These are phyloP conservation scores for Spirogloea muscicola DNA, from an alignment of 139 green algal genomes.

Conservation along the genomic window DNA sequence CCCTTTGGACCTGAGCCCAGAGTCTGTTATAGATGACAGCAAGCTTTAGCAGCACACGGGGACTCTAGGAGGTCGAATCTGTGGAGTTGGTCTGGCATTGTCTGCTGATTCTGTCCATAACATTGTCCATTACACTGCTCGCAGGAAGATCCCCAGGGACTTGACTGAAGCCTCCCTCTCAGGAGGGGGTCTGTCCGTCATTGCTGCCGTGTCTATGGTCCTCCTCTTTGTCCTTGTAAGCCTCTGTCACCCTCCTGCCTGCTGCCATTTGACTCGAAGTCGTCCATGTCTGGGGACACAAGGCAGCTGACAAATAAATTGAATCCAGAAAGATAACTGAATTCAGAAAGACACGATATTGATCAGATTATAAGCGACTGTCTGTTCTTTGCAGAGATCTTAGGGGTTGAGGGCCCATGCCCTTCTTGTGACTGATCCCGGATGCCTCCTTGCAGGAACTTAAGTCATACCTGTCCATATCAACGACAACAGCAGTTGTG, in stretches of 20 bases:
- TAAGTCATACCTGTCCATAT: constrained; percentile 62
- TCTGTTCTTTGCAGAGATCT: too few relatives aligned
- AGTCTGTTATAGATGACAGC: too few relatives aligned
- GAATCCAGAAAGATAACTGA: neutral
- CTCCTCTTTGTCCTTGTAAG: constrained; percentile 78
- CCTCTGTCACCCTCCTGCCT: too few relatives aligned
- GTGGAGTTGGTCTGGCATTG: too few relatives aligned
- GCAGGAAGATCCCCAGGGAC: constrained; percentile 67
- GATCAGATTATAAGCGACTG: too few relatives aligned
- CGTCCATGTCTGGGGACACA: too few relatives aligned
- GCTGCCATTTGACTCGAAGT: neutral
- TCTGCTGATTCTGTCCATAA: too few relatives aligned
- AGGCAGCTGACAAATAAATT: neutral
- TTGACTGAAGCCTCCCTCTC: constrained; percentile 88
- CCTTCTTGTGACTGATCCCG: neutral
- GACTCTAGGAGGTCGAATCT: too few relatives aligned
- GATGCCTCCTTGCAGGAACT: constrained; percentile 76
- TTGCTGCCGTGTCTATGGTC: constrained; percentile 75
- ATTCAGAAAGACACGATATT: too few relatives aligned
- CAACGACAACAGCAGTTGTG: constrained; percentile 70
- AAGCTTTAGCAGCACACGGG: too few relatives aligned
- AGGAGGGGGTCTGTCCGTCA: constrained; percentile 80
- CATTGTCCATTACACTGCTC: too few relatives aligned
- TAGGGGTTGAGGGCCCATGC: neutral
- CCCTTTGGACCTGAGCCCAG: too few relatives aligned